A percentile compares a stretch with the other conserved stretches of the same genome.
These are phyloP conservation scores for Hypsizygus marmoreus DNA, from an alignment of 768 basidiomycete genomes.

Conservation along the genomic window DNA sequence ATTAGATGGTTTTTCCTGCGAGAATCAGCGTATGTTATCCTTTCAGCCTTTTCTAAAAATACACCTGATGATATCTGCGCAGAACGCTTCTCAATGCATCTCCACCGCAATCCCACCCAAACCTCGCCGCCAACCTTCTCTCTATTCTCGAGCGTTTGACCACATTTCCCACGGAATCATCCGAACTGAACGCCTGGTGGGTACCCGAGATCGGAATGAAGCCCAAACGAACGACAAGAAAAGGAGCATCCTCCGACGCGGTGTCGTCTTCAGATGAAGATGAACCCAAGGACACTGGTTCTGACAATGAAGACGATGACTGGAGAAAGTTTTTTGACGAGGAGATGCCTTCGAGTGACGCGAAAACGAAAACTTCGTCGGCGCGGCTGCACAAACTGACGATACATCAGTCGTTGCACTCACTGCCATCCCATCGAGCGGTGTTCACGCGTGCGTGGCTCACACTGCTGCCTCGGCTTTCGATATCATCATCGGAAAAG, in stretches of 20 bases:
- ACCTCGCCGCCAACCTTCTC: slow-evolving; percentile 51
- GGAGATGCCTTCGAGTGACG: slow-evolving; percentile 36
- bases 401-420: slow-evolving; percentile 76
- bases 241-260: slow-evolving; percentile 26
- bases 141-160: slow-evolving; percentile 65
- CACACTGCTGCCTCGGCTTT: slow-evolving; percentile 62
- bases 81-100: slow-evolving; percentile 35
- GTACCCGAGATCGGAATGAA: slow-evolving; percentile 63
- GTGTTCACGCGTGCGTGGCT: slow-evolving; percentile 87
- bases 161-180: slow-evolving; percentile 71
- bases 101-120: slow-evolving; percentile 32
- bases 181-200: slow-evolving; percentile 81
- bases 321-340: slow-evolving; percentile 89
- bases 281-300: slow-evolving; percentile 30
- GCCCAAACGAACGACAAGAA: slow-evolving; percentile 44
- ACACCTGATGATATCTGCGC: slow-evolving; percentile 6
- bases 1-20: slow-evolving; percentile 88
- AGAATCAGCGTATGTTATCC: slow-evolving; percentile 70
- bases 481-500: slow-evolving; percentile 35
- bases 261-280: slow-evolving; percentile 39
- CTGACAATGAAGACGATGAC: slow-evolving; percentile 52
- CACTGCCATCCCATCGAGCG: slow-evolving; percentile 73
- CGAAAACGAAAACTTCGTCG: slow-evolving; percentile 35
- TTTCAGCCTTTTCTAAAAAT: neutral
- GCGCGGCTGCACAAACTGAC: slow-evolving; percentile 66